Base-by-base conservation (phyloP, 2,329 filamentous ascomycete genomes). In the Fusarium drepaniforme region DNA sequence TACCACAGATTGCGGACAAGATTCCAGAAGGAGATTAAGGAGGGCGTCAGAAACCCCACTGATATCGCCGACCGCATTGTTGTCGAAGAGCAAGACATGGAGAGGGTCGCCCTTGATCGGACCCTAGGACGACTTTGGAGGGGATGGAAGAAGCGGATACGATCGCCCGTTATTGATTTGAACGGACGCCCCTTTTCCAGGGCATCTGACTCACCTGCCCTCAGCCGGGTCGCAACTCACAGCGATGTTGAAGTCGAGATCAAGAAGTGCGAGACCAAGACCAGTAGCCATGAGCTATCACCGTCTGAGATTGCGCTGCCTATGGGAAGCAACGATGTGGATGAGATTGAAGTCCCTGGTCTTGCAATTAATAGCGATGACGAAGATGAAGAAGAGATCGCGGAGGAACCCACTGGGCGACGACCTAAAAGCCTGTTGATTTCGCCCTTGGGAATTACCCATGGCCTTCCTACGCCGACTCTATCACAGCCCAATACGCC, bases 31-130 rank as follows among this genome's bases (percentile, higher is more conserved):
- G 88, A 90, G 37, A 84, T 91, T 56, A 89, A 85, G 63, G 88
- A 90, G 16, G 86, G 87, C 13, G 82, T 82, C 18, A 83, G 85
- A 67, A 84, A 80, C 59, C 83, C 86, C 4, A 84, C 85, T 23
- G 87, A 89, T 30, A 80, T 88, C 59, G 87, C 89, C 46, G 91
- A 94, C 72, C 90, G 91, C 18, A 88, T 97, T 64, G 87, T 96
- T n/a, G 92, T 99, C 30, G 94, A 97, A 79, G 96, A 98, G 79
- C 86, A 91, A 65, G 97, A 99, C 81, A 94, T 98, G 88, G 97
- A 98, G 81, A 94, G 96, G 76, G 90, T 98, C 74, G 96, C 96
- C 9, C 88, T 98, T 70, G 97, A 98, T 80, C 90, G 95, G 67
- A 96, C 94, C 3, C 86, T 99, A 2, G 97, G 97, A 23, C 89